Conservation (phyloP, 306 rosid genomes). For the Carpinus fangiana region DNA sequence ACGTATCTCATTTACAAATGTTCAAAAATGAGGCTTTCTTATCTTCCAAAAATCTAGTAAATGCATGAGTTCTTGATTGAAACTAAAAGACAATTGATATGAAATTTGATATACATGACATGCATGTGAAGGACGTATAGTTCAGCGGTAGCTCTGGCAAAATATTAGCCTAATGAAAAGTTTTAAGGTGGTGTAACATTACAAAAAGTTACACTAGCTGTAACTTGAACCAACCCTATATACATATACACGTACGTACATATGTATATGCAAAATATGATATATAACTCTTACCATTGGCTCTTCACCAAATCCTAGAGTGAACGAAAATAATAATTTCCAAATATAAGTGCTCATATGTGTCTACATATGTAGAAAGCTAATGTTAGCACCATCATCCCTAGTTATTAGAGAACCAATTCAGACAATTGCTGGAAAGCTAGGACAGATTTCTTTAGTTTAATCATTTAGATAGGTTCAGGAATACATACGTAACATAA, state of each 20-base stretch:
- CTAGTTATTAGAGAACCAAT: background rate
- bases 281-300: background rate
- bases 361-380: background rate
- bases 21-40: no score
- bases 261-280: no score
- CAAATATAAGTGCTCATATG: background rate
- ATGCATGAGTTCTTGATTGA: no score
- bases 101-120: no score
- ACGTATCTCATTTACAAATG: background rate
- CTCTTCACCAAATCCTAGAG: background rate
- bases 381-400: background rate
- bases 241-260: no score
- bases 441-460: background rate
- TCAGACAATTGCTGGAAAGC: background rate
- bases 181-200: no score
- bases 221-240: no score
- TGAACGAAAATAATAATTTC: background rate
- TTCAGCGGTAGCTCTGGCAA: no score
- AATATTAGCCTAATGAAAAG: no score
- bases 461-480: background rate
- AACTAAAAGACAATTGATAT: no score
- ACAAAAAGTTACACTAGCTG: no score
- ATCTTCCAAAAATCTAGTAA: background rate
- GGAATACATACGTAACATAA: background rate
- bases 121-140: no score